phyloP scores from a whole-genome alignment of 441 rosid species.

The Populus tomentosa region DNA sequence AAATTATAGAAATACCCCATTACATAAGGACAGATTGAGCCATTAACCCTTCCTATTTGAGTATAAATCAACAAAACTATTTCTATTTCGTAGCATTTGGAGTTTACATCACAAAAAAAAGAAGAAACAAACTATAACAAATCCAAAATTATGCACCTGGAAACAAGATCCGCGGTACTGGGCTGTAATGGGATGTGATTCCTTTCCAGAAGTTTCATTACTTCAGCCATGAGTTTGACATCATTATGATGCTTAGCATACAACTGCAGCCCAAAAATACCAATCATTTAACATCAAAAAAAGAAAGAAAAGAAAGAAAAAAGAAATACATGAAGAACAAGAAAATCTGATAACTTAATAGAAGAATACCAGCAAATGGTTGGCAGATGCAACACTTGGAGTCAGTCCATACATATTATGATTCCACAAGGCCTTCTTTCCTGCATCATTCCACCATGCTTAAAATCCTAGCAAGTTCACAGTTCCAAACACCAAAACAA shows the following conservation, averaged over 20 bases:
- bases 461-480: conserved; percentile 1
- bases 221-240: conserved; percentile 52
- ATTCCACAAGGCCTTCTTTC: conserved; percentile 64
- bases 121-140: background rate
- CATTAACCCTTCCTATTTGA: background rate
- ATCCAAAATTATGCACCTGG: conserved; percentile 39
- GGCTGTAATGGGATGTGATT: conserved; percentile 63
- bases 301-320: background rate
- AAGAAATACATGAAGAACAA: background rate
- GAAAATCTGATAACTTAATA: conserved; percentile 12
- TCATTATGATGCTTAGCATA: conserved; percentile 62
- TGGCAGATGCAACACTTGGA: conserved; percentile 75
- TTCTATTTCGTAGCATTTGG: background rate
- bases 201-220: conserved; percentile 55
- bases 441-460: conserved; percentile 29
- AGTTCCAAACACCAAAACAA: conserved; percentile 7
- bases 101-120: background rate
- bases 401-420: conserved; percentile 79
- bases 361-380: conserved; percentile 66
- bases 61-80: background rate
- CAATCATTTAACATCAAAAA: background rate
- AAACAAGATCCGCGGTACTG: conserved; percentile 75
- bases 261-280: conserved; percentile 38
- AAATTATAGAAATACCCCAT: background rate
- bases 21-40: background rate